Conservation (phyloP, 345 rosid genomes). For the Microthlaspi erraticum region DNA sequence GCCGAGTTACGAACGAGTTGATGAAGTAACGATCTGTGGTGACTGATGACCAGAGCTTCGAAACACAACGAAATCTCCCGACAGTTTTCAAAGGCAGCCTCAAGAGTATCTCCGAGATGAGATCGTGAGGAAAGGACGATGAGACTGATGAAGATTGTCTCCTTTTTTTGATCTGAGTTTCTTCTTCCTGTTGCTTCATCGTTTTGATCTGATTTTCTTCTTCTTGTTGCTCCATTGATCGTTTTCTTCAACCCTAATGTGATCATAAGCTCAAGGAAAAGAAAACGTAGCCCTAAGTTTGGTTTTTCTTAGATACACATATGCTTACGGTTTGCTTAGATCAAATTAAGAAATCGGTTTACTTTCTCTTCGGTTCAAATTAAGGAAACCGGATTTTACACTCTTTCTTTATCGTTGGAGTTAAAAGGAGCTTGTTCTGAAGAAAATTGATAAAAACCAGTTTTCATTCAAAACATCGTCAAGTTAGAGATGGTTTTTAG, state of each 20-base stretch:
- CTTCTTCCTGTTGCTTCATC: not conserved
- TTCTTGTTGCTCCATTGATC: too few species aligned
- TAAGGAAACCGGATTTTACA: too few species aligned
- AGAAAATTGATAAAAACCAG: too few species aligned
- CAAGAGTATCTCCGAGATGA: conserved; percentile 2
- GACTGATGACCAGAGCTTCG: conserved; percentile 25
- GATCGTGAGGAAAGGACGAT: conserved; percentile 1
- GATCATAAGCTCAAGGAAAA: too few species aligned
- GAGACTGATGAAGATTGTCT: not conserved
- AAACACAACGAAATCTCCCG: conserved; percentile 9
- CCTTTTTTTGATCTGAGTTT: not conserved
- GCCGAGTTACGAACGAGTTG: not conserved
- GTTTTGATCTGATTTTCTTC: too few species aligned
- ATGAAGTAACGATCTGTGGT: conserved; percentile 1
- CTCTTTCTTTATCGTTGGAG: not conserved
- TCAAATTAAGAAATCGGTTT: too few species aligned
- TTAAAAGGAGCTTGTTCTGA: not conserved
- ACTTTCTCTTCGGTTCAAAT: too few species aligned
- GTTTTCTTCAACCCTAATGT: not conserved
- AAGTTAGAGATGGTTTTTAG: conserved; percentile 28
- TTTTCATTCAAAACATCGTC: conserved; percentile 22
- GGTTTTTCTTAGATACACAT: too few species aligned
- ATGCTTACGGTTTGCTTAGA: too few species aligned
- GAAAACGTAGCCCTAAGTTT: too few species aligned
- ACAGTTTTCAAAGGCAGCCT: conserved; percentile 1